Base-by-base conservation (phyloP, 2,329 filamentous ascomycete genomes). In the Metarhizium guizhouense region DNA sequence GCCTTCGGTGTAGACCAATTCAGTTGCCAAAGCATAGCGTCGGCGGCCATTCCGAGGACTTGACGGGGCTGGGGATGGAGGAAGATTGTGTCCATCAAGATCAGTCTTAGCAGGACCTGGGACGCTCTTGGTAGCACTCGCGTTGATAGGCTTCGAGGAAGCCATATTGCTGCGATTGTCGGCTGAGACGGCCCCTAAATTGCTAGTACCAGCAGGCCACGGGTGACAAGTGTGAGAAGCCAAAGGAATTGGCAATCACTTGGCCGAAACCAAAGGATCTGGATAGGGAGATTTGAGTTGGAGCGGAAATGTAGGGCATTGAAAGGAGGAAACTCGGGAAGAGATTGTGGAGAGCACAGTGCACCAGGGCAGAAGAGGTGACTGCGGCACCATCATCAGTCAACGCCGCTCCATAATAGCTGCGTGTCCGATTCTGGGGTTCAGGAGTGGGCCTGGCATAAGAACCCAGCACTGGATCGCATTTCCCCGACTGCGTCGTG, bases 1-100 rank as follows among this genome's bases (percentile, higher is more conserved):
- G 70, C 87, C 85, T 65, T 99, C 94, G 53, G 93, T 97, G 72
- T 93, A 97, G 58, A 99, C 94, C 60, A 99, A 78, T 74, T 99
- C 94, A 4, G 94, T 99, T 56, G 93, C 93, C 58, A 99, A 83
- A 49, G 92, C 91, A 74, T 97, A 99, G 63, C 90, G 89, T 48
- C 79, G 75, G 62, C 87, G 84, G 60, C 90, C 91, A 68, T 86
- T 88, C 68, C 86, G 83, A 29, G 94, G 94, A 67, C 87, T 96
- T 16, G 93, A 97, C 2, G 93, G 91, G 29, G 94, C 90, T 2
- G 94, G 94, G 7, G 94, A 96, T 1, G 92, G 92, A 53, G 92
- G 92, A 53, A 96, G 78, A 65, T 92, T 78, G 73, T 95, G 88
- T 47, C 90, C 90, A 65, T 93, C 87, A 57, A 91, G 77, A 69